Conservation (phyloP, 345 rosid species). For the Acer saccharum region DNA sequence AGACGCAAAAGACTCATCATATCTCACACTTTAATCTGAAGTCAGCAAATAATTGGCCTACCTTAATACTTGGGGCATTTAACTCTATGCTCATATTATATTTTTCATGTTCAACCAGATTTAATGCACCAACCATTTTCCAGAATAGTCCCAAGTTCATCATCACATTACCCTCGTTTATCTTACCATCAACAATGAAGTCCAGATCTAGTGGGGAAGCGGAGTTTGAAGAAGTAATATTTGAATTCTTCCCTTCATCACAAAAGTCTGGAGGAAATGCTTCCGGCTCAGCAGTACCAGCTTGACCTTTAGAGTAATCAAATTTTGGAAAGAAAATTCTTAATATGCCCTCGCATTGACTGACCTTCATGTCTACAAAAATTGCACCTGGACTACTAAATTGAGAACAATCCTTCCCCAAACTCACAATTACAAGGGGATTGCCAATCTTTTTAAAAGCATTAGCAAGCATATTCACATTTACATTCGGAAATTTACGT, state of each 20-base stretch:
- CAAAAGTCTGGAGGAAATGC: neutral
- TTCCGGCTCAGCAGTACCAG: neutral
- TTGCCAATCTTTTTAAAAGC: slow-evolving; percentile 32
- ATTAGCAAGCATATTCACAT: slow-evolving; percentile 22
- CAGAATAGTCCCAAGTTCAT: slow-evolving; percentile 2
- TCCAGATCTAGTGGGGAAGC: neutral
- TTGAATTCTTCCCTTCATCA: slow-evolving; percentile 14
- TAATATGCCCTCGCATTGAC: slow-evolving; percentile 27
- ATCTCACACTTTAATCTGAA: neutral
- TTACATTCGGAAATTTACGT: neutral
- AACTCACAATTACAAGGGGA: slow-evolving; percentile 36
- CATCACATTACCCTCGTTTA: neutral
- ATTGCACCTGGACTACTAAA: slow-evolving; percentile 21
- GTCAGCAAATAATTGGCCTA: neutral
- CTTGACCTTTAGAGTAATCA: slow-evolving; percentile 7
- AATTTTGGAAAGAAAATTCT: slow-evolving; percentile 22
- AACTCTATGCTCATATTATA: neutral
- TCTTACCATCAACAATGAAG: neutral
- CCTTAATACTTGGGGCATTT: slow-evolving; percentile 11
- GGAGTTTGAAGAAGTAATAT: slow-evolving; percentile 5
- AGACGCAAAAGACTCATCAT: neutral
- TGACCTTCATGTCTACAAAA: slow-evolving; percentile 35
- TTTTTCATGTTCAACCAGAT: neutral
- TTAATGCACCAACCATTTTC: slow-evolving; percentile 16
- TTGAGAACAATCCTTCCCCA: neutral